Evolutionary conservation across 495 filamentous ascomycete genomes (phyloP).

Genomic region (Sphaerosporella brunnea): DNA sequence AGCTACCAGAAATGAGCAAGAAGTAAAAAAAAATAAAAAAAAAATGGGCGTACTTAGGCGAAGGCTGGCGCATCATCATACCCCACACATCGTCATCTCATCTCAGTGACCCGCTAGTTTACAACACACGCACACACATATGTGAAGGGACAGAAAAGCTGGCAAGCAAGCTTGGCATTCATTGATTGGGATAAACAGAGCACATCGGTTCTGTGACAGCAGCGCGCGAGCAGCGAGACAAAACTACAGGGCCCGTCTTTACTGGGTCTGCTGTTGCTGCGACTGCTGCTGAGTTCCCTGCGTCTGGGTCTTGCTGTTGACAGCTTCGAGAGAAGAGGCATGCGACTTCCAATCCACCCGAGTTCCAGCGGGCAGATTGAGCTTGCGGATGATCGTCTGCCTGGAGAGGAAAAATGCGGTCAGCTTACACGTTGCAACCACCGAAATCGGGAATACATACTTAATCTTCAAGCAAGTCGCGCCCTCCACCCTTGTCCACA

Average conservation of each 20-base stretch:
- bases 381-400: conserved; percentile 79
- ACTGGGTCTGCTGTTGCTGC: neutral
- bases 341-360: conserved; percentile 90
- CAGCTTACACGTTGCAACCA: neutral
- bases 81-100: too few relatives aligned
- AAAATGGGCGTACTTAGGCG: too few relatives aligned
- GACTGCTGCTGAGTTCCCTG: neutral
- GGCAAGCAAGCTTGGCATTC: too few relatives aligned
- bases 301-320: conserved; percentile 13
- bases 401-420: conserved; percentile 32
- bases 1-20: conserved; percentile 3
- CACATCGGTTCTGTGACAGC: too few relatives aligned
- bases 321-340: conserved; percentile 34
- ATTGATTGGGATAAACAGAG: too few relatives aligned
- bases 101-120: conserved; percentile 2
- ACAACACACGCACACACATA: neutral
- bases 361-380: conserved; percentile 71
- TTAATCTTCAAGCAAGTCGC: conserved; percentile 91
- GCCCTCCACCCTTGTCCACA: conserved; percentile 87
- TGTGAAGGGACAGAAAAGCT: neutral
- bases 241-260: too few relatives aligned
- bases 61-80: too few relatives aligned
- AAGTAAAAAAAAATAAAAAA: neutral
- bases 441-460: conserved; percentile 33
- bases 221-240: too few relatives aligned